Percentiles rank a stretch among this genome's conserved stretches.
These are phyloP conservation scores for Aspergillus unguis DNA, from an alignment of 2,329 filamentous ascomycete genomes.

Conservation along the genomic window DNA sequence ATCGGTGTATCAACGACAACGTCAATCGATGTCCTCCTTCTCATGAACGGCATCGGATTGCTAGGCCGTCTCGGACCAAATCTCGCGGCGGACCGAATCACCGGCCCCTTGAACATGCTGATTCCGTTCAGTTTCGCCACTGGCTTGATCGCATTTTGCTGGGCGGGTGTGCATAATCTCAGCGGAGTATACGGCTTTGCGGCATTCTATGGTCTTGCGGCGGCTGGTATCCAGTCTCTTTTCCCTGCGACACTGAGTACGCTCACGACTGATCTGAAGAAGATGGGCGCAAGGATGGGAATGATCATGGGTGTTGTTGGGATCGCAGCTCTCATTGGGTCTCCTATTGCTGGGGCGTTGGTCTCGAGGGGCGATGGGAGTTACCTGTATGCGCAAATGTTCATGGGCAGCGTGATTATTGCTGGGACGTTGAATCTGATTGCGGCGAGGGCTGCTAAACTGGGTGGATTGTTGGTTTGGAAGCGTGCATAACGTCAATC, in stretches of 20 bases:
- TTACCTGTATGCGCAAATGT: constrained; percentile 53
- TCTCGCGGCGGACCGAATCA: constrained; percentile 54
- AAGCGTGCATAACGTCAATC: constrained; percentile 28
- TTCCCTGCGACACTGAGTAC: constrained; percentile 62
- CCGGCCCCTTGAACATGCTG: constrained; percentile 61
- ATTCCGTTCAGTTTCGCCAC: constrained; percentile 49
- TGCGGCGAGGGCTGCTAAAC: constrained; percentile 39
- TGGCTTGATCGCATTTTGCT: constrained; percentile 49
- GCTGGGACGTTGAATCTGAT: constrained; percentile 44
- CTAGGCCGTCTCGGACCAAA: constrained; percentile 58
- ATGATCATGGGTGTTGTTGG: constrained; percentile 55
- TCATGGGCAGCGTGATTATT: constrained; percentile 46
- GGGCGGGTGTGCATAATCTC: constrained; percentile 55
- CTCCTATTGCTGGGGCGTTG: constrained; percentile 54
- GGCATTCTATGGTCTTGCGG: constrained; percentile 61
- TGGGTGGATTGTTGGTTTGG: constrained; percentile 30
- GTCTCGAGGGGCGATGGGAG: constrained; percentile 45
- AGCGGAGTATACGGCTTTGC: constrained; percentile 60
- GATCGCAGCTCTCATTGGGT: constrained; percentile 54
- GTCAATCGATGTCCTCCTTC: constrained; percentile 60
- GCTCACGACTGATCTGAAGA: constrained; percentile 52
- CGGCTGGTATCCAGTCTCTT: constrained; percentile 62
- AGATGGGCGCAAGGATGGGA: constrained; percentile 55
- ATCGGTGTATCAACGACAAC: constrained; percentile 42
- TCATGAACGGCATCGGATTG: constrained; percentile 63